phyloP scores from a whole-genome alignment of 2,329 filamentous ascomycete species.

The Trichophyton simii region DNA sequence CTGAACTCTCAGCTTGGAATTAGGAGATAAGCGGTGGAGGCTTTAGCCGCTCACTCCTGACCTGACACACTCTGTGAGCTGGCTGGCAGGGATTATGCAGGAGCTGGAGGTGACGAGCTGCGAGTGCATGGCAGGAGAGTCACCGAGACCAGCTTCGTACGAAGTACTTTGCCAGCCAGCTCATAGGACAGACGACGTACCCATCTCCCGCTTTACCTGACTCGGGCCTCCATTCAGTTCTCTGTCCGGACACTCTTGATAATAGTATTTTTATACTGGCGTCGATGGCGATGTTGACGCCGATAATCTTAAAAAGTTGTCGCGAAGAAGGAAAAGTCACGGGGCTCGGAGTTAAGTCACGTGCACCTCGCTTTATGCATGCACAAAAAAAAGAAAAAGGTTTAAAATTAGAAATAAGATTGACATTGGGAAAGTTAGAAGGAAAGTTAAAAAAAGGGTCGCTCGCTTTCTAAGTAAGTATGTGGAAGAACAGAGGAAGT shows the following conservation, averaged over 20 bases:
- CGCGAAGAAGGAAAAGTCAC: neutral
- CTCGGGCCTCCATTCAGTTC: neutral
- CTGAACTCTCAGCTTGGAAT: neutral
- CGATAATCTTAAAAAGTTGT: too few relatives aligned
- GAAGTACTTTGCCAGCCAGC: neutral
- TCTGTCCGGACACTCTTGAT: neutral
- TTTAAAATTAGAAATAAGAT: conserved; percentile 2
- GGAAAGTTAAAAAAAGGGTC: neutral
- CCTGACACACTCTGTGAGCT: neutral
- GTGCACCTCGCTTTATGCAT: neutral
- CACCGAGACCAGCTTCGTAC: neutral
- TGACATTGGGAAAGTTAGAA: neutral
- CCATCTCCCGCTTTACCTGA: neutral
- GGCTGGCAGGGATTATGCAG: neutral
- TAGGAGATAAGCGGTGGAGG: conserved; percentile 3
- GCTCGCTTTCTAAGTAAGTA: neutral
- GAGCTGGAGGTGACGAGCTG: neutral
- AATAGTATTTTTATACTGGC: too few relatives aligned
- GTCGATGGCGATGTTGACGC: too few relatives aligned
- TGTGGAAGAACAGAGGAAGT: neutral
- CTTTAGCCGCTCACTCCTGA: neutral
- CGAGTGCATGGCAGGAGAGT: neutral
- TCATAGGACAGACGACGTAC: neutral
- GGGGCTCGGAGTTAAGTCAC: neutral
- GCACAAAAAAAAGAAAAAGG: neutral